Percentiles rank a stretch among this genome's conserved stretches.
Conservation (phyloP, 2,329 filamentous ascomycete species). For the Pyricularia sp. region DNA sequence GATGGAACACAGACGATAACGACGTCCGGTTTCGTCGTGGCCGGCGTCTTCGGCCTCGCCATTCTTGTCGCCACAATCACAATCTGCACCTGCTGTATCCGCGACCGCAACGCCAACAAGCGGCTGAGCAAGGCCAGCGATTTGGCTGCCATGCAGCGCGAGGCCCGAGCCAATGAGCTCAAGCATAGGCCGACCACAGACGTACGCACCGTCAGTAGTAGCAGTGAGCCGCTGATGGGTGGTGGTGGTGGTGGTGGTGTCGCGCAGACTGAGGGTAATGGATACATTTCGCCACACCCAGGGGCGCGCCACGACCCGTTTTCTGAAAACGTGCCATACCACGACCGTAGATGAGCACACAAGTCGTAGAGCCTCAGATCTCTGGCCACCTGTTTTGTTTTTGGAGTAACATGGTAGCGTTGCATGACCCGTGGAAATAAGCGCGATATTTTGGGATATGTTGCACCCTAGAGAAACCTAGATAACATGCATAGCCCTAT, state of each 20-base stretch:
- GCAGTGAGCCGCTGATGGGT: background rate
- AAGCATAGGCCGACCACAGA: background rate
- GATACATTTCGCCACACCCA: background rate
- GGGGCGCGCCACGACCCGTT: background rate
- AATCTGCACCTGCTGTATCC: conserved; percentile 38
- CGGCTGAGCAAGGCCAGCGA: conserved; percentile 31
- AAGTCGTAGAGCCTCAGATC: background rate
- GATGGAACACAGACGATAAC: conserved; percentile 24
- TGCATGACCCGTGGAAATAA: background rate
- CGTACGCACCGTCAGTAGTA: background rate
- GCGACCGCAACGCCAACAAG: conserved; percentile 32
- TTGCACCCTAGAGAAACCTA: background rate
- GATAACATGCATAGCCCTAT: background rate
- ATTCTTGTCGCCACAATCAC: conserved; percentile 23
- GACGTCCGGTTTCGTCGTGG: conserved; percentile 32
- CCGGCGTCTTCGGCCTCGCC: conserved; percentile 30
- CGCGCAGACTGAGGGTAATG: background rate
- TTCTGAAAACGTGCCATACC: background rate
- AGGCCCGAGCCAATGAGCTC: conserved; percentile 19
- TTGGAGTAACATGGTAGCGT: background rate
- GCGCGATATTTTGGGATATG: background rate
- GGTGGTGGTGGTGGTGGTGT: background rate
- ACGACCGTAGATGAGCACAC: background rate
- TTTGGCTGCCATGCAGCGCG: conserved; percentile 33
- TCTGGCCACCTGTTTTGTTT: background rate